A percentile compares a stretch with the other conserved stretches of the same genome.
These are phyloP conservation scores for Myotisia sp. DNA, from an alignment of 2,329 filamentous ascomycete species.

Conservation along the genomic window DNA sequence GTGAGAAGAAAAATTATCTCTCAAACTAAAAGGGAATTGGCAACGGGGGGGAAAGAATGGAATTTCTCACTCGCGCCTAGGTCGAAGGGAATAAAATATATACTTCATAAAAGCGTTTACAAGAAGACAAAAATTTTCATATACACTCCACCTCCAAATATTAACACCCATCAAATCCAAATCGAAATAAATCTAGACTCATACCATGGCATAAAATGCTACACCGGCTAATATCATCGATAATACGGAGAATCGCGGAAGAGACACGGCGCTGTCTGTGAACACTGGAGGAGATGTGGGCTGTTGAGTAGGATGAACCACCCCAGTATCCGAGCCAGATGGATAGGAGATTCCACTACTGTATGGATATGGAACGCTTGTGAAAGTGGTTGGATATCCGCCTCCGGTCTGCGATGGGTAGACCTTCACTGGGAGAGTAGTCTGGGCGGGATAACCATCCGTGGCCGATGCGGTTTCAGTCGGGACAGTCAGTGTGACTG, in stretches of 20 bases:
- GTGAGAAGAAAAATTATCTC: too few species aligned
- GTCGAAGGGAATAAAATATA: neutral
- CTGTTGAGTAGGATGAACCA: neutral
- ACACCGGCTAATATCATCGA: constrained; percentile 1
- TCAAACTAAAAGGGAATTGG: constrained; percentile 2
- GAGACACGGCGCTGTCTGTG: constrained; percentile 2
- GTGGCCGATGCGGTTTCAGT: constrained; percentile 1
- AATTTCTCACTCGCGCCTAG: neutral
- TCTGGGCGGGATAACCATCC: neutral
- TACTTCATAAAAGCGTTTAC: neutral
- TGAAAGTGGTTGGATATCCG: constrained; percentile 2
- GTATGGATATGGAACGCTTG: neutral
- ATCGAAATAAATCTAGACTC: neutral
- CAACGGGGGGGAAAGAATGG: neutral
- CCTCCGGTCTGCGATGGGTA: neutral
- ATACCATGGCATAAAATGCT: constrained; percentile 1
- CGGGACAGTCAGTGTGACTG: constrained; percentile 24
- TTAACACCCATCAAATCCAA: neutral
- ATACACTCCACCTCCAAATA: neutral
- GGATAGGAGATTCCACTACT: neutral
- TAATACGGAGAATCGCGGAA: constrained; percentile 1
- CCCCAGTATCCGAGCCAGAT: neutral
- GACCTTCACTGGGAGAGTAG: constrained; percentile 1
- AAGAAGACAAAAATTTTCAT: neutral
- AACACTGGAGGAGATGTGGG: neutral